Base-by-base conservation (phyloP, 2,329 filamentous ascomycete species). In the Monilinia fructigena region DNA sequence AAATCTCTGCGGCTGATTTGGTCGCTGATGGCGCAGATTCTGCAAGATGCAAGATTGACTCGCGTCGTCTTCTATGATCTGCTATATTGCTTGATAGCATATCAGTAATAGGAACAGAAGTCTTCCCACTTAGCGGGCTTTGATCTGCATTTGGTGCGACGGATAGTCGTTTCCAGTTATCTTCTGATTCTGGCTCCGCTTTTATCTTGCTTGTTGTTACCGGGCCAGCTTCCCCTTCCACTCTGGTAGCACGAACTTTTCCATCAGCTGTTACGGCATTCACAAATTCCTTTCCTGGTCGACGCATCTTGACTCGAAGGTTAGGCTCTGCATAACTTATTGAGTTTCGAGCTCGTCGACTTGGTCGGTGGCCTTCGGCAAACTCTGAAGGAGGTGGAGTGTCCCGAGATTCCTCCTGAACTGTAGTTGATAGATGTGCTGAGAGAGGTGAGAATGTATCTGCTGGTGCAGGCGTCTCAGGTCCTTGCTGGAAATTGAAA, bases 271-370 rank as follows among this genome's bases (percentile, higher is more conserved):
- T 78, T 18, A 94, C 90, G 1, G 90, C 91, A 76, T 93, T 90
- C 47, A 89, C 85, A 12, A 93, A 78, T 70, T 91, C 86, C 74
- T 91, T 91, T 1, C 89, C 90, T 28, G 91, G 90, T 67, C 91
- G 85, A 67, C 91, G 85, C 91, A 95, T 93, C 79, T 95, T 95
- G 74, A 89, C 89, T 69, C 89, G 84, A 53, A 95, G 80, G 73
- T 90, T 94, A 1, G 91, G 91, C 76, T 94, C 90, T 14, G 90
- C 89, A 76, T 95, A 95, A 79, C 90, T 94, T 68, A 95, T 85
- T 60, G 87, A 82, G 14, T 85, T 80, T 72, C 89, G 83, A 58
- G 86, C 85, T 70, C 91, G 85, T 70, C 91, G 82, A 71, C 87
- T 89, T 28, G 86, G 85, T 55, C 91, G 83, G 38, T 85, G 82